These are phyloP conservation scores for Cyclospora cayetanensis DNA, from an alignment of 169 alveolate species.

Conservation along the genomic window DNA sequence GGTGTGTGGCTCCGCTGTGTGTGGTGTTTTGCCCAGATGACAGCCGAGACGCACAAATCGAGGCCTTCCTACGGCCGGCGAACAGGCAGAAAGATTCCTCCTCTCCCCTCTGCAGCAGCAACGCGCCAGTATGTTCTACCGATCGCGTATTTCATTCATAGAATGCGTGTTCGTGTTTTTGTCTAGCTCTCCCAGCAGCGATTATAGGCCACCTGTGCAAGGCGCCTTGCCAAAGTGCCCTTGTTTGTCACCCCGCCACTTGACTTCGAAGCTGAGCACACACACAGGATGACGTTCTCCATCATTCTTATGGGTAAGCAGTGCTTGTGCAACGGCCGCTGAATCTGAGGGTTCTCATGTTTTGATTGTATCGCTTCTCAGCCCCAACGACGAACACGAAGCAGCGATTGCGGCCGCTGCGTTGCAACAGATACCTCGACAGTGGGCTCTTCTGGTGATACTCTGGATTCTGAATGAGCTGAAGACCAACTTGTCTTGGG, in stretches of 20 bases:
- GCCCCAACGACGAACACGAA: background rate
- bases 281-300: too few relatives aligned
- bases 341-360: too few relatives aligned
- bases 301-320: too few relatives aligned
- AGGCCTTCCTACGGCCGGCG: conserved; percentile 59
- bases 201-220: too few relatives aligned
- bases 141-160: too few relatives aligned
- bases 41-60: background rate
- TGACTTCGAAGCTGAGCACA: too few relatives aligned
- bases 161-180: too few relatives aligned
- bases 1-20: too few relatives aligned
- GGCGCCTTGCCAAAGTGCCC: too few relatives aligned
- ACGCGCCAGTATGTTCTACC: conserved; percentile 22
- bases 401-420: conserved; percentile 44
- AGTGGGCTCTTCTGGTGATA: conserved; percentile 31
- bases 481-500: background rate
- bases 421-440: conserved; percentile 36
- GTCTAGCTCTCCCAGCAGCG: too few relatives aligned
- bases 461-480: conserved; percentile 48
- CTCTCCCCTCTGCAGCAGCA: conserved; percentile 60
- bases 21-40: background rate
- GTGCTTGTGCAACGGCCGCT: too few relatives aligned
- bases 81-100: conserved; percentile 54
- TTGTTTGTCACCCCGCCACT: background rate
- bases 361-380: background rate